Percentiles rank a stretch among this genome's conserved stretches.
phyloP scores from a whole-genome alignment of 345 rosid species.

The Corchorus capsularis region DNA sequence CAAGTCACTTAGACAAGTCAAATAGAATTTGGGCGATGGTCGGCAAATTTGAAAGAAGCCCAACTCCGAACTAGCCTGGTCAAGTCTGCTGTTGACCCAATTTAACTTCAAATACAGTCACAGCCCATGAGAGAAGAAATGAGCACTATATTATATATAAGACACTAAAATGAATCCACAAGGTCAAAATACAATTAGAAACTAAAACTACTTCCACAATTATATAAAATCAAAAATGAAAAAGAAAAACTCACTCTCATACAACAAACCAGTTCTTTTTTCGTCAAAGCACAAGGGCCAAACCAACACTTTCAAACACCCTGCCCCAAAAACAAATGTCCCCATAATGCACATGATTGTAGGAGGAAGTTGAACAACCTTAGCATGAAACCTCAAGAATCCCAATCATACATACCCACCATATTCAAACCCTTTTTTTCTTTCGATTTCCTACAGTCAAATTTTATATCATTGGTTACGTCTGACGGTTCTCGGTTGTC shows the following conservation, averaged over 20 bases:
- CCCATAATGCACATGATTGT: conserved; percentile 15
- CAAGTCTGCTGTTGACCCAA: not conserved
- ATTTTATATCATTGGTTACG: conserved; percentile 36
- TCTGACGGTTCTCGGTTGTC: conserved; percentile 50
- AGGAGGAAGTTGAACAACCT: conserved; percentile 14
- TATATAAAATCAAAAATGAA: conserved; percentile 29
- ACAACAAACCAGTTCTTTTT: conserved; percentile 45
- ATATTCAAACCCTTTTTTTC: conserved; percentile 11
- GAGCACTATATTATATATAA: not conserved
- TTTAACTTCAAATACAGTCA: not conserved
- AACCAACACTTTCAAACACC: conserved; percentile 36
- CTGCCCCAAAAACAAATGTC: conserved; percentile 15
- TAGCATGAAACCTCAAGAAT: conserved; percentile 11
- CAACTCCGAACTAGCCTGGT: not conserved
- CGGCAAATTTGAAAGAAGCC: not conserved
- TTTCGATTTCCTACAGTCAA: conserved; percentile 29
- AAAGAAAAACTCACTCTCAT: conserved; percentile 42
- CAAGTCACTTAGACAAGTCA: not conserved
- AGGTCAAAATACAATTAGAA: conserved; percentile 33
- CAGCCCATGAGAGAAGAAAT: not conserved
- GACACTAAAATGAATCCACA: conserved; percentile 23
- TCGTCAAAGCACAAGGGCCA: conserved; percentile 35
- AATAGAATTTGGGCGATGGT: not conserved
- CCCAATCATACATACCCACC: conserved; percentile 12
- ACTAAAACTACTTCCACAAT: conserved; percentile 41